phyloP scores from a whole-genome alignment of 129 eudicot genomes.

The Tagetes patula region DNA sequence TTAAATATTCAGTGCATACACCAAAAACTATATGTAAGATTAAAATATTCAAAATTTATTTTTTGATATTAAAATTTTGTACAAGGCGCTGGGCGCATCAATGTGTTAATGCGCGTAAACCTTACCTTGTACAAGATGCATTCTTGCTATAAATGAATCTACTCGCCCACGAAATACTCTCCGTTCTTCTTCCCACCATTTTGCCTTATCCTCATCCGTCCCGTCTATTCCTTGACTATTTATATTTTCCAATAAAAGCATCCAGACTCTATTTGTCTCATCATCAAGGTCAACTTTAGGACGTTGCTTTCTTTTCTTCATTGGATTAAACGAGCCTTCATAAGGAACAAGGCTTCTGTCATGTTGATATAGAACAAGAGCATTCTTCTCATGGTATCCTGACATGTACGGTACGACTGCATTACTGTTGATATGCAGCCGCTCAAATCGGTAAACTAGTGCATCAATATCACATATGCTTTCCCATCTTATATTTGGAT shows the following conservation, averaged over 20 bases:
- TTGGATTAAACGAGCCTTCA: constrained; percentile 51
- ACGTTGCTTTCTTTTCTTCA: constrained; percentile 59
- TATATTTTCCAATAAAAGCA: constrained; percentile 79
- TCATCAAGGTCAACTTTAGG: constrained; percentile 96
- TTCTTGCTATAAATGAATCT: constrained; percentile 91
- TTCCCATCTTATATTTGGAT: constrained; percentile 39
- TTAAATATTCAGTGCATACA: constrained; percentile 8
- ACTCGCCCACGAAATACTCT: constrained; percentile 77
- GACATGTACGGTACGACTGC: constrained; percentile 35
- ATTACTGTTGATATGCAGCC: constrained; percentile 47
- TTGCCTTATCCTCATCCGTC: constrained; percentile 78
- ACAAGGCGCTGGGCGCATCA: background rate
- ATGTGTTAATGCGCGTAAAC: background rate
- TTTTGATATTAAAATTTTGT: constrained; percentile 2
- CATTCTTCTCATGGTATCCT: constrained; percentile 51
- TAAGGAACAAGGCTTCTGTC: constrained; percentile 64
- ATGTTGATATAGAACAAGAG: constrained; percentile 62
- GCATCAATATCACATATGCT: constrained; percentile 34
- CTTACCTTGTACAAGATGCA: constrained; percentile 97
- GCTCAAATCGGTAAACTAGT: constrained; percentile 43
- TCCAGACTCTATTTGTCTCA: constrained; percentile 94
- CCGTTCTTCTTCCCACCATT: constrained; percentile 98
- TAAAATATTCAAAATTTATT: background rate
- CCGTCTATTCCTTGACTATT: constrained; percentile 88
- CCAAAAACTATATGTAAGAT: background rate